phyloP scores from a whole-genome alignment of 176 grass and related monocot genomes.

The Carex myosuroides region DNA sequence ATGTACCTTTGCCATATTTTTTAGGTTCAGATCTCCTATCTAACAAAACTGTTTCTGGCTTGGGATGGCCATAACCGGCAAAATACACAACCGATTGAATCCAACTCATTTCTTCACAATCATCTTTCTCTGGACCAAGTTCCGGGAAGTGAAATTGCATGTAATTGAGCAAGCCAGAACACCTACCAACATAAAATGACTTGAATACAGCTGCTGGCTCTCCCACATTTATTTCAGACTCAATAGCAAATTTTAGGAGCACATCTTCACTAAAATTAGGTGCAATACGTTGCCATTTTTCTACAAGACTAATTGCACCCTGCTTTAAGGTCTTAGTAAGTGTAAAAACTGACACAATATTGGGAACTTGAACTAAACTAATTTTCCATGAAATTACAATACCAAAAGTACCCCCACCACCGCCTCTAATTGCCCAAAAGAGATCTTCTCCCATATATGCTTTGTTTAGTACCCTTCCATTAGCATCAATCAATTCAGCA shows the following conservation, averaged over 20 bases:
- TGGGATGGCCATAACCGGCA: conserved; percentile 31
- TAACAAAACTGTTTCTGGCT: conserved; percentile 30
- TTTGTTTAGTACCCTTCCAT: conserved; percentile 32
- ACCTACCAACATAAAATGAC: too few species aligned
- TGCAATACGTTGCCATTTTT: conserved; percentile 50
- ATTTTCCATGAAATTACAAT: conserved; percentile 63
- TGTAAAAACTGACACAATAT: conserved; percentile 33
- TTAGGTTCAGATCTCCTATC: conserved; percentile 26
- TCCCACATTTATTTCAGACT: background rate
- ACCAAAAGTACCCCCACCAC: conserved; percentile 58
- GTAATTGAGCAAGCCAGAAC: too few species aligned
- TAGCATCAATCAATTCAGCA: conserved; percentile 44
- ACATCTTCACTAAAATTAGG: conserved; percentile 50
- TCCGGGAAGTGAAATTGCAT: conserved; percentile 19
- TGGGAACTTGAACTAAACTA: conserved; percentile 43
- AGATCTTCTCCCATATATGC: conserved; percentile 44
- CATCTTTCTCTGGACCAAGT: conserved; percentile 26
- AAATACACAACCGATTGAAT: conserved; percentile 51
- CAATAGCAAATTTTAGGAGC: background rate
- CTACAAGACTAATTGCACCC: conserved; percentile 24
- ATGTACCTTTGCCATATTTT: conserved; percentile 49
- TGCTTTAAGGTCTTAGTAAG: background rate
- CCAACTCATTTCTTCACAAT: conserved; percentile 60
- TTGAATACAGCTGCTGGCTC: background rate
- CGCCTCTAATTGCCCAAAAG: conserved; percentile 70